phyloP scores from a whole-genome alignment of 495 filamentous ascomycete genomes.

The Penicillium angulare region DNA sequence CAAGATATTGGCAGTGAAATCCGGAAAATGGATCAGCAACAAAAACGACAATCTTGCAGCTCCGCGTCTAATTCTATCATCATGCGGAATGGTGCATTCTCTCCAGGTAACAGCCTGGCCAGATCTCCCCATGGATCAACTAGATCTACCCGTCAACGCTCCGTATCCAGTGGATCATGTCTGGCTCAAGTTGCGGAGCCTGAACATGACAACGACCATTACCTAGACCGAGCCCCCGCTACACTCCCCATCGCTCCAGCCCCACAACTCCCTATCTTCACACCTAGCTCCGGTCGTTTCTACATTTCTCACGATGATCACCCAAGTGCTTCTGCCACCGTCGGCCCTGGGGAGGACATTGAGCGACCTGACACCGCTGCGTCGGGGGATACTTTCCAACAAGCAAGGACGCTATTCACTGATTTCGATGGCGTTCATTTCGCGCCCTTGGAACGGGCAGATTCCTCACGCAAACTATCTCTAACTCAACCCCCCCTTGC shows the following conservation, averaged over 20 bases:
- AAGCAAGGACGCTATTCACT: slow-evolving; percentile 69
- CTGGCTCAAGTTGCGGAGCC: slow-evolving; percentile 54
- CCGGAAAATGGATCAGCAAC: slow-evolving; percentile 72
- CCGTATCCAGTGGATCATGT: slow-evolving; percentile 52
- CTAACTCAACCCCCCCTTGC: slow-evolving; percentile 42
- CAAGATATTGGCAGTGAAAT: slow-evolving; percentile 79
- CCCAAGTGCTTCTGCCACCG: not conserved
- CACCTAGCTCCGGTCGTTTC: slow-evolving; percentile 15
- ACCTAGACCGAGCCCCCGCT: slow-evolving; percentile 20
- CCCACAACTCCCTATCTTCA: slow-evolving; percentile 25
- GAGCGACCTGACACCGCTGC: slow-evolving; percentile 49
- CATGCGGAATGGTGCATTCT: slow-evolving; percentile 73
- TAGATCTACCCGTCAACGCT: slow-evolving; percentile 54
- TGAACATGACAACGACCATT: slow-evolving; percentile 41
- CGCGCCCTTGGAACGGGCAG: slow-evolving; percentile 42
- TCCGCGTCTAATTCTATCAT: slow-evolving; percentile 62
- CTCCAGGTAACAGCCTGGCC: slow-evolving; percentile 59
- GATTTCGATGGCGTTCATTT: slow-evolving; percentile 96
- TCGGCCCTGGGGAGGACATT: slow-evolving; percentile 18
- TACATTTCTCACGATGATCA: slow-evolving; percentile 20
- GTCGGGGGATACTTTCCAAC: slow-evolving; percentile 67
- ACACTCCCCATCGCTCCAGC: slow-evolving; percentile 21
- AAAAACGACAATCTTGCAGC: slow-evolving; percentile 57
- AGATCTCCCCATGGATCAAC: slow-evolving; percentile 62
- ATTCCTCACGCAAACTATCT: slow-evolving; percentile 34